A percentile compares a stretch with the other conserved stretches of the same genome.
phyloP scores from a whole-genome alignment of 2,329 filamentous ascomycete genomes.

The Boeremia exigua region DNA sequence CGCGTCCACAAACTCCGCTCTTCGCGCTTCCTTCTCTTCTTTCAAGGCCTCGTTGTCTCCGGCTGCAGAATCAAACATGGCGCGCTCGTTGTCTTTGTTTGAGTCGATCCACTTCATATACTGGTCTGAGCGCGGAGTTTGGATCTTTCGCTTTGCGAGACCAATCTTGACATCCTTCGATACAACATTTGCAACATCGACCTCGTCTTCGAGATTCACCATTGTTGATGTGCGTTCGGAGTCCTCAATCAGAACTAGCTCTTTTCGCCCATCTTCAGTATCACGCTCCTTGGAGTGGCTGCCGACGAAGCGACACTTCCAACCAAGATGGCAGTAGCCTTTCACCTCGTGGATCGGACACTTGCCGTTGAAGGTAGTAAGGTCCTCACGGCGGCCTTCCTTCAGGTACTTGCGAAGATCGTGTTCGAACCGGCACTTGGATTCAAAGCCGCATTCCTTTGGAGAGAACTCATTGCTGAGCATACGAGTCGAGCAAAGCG shows the following conservation, averaged over 20 bases:
- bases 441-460: constrained; percentile 74
- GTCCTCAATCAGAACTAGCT: constrained; percentile 74
- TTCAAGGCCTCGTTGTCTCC: constrained; percentile 38
- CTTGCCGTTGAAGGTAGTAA: constrained; percentile 75
- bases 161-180: constrained; percentile 72
- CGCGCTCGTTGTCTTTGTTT: constrained; percentile 55
- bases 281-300: constrained; percentile 86
- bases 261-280: constrained; percentile 78
- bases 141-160: constrained; percentile 73
- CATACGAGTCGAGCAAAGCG: constrained; percentile 77
- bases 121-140: constrained; percentile 74
- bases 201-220: constrained; percentile 54
- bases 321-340: constrained; percentile 81
- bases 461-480: constrained; percentile 82
- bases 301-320: constrained; percentile 90
- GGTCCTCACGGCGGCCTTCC: constrained; percentile 80
- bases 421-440: constrained; percentile 82
- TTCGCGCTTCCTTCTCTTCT: constrained; percentile 65
- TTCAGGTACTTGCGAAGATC: constrained; percentile 84
- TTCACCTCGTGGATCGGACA: constrained; percentile 82
- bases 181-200: constrained; percentile 79
- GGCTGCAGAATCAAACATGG: constrained; percentile 44
- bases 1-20: constrained; percentile 82
- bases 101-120: constrained; percentile 80
- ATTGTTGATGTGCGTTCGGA: constrained; percentile 54